These are phyloP conservation scores for Rhizopus stolonifer DNA, from an alignment of 371 early-diverging fungal genomes.

Conservation along the genomic window DNA sequence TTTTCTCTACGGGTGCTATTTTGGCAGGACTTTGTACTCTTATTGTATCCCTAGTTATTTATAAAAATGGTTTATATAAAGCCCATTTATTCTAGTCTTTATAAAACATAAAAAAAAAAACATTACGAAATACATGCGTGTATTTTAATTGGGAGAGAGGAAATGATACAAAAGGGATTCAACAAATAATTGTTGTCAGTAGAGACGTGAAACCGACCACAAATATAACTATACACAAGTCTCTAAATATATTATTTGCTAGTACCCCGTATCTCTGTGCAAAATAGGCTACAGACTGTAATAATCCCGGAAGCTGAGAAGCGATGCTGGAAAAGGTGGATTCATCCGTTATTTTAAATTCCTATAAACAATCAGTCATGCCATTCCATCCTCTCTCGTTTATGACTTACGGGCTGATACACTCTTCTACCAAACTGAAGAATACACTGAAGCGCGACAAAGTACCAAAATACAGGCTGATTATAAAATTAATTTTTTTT, in stretches of 20 bases:
- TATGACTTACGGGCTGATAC: slow-evolving; percentile 46
- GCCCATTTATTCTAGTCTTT: too few species aligned
- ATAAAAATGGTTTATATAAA: slow-evolving; percentile 26
- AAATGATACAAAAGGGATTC: not conserved
- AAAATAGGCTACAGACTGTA: slow-evolving; percentile 10
- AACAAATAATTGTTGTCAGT: not conserved
- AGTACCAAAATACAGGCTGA: slow-evolving; percentile 65
- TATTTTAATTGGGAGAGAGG: too few species aligned
- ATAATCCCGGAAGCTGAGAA: slow-evolving; percentile 8
- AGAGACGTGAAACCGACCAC: slow-evolving; percentile 15
- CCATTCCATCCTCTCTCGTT: not conserved
- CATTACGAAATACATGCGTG: too few species aligned
- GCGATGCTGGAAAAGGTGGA: slow-evolving; percentile 9
- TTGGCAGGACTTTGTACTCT: slow-evolving; percentile 18
- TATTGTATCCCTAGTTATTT: slow-evolving; percentile 34
- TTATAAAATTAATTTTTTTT: not conserved
- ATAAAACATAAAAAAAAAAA: too few species aligned
- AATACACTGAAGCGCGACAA: slow-evolving; percentile 53
- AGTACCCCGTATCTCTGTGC: slow-evolving; percentile 17
- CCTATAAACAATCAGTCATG: not conserved
- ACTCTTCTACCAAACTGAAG: slow-evolving; percentile 51
- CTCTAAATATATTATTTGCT: slow-evolving; percentile 12
- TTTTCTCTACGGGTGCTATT: slow-evolving; percentile 30
- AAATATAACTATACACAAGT: slow-evolving; percentile 21
- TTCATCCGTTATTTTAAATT: slow-evolving; percentile 12